phyloP scores from a whole-genome alignment of 176 grass and related monocot genomes.

The Oryza longistaminata region DNA sequence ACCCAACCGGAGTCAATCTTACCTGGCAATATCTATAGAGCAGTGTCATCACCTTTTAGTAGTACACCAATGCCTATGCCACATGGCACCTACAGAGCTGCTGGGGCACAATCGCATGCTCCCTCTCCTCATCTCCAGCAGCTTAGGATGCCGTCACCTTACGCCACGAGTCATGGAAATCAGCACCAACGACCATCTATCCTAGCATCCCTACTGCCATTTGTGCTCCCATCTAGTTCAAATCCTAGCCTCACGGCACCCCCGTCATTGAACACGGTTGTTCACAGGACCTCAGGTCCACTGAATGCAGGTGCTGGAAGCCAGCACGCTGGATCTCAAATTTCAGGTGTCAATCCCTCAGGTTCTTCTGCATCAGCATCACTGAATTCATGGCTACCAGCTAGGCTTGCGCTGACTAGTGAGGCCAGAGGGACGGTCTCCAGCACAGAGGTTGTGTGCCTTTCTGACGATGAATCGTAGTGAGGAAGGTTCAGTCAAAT shows the following conservation, averaged over 20 bases:
- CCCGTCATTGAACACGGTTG: not conserved
- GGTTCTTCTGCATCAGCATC: not conserved
- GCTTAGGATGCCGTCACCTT: not conserved
- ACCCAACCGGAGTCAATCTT: slow-evolving; percentile 6
- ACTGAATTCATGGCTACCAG: not conserved
- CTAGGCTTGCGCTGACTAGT: not conserved
- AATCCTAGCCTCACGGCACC: not conserved
- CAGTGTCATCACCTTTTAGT: slow-evolving; percentile 16
- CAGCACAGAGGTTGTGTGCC: slow-evolving; percentile 12
- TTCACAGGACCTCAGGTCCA: not conserved
- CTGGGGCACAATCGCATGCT: slow-evolving; percentile 15
- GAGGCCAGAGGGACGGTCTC: not conserved
- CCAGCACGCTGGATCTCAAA: not conserved
- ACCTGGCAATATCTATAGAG: slow-evolving; percentile 26
- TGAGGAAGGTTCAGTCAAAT: not conserved
- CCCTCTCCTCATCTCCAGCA: slow-evolving; percentile 41
- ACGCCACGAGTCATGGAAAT: not conserved
- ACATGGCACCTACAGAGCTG: slow-evolving; percentile 9
- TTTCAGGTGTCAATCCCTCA: not conserved
- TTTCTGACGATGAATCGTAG: slow-evolving; percentile 39
- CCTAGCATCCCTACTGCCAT: not conserved
- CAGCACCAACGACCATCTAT: slow-evolving; percentile 14
- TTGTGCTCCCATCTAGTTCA: not conserved
- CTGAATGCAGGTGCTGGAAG: slow-evolving; percentile 3
- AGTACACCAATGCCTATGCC: slow-evolving; percentile 5